Evolutionary conservation across 2,329 filamentous ascomycete species (phyloP).

Genomic region (Hypoxylon rubiginosum): DNA sequence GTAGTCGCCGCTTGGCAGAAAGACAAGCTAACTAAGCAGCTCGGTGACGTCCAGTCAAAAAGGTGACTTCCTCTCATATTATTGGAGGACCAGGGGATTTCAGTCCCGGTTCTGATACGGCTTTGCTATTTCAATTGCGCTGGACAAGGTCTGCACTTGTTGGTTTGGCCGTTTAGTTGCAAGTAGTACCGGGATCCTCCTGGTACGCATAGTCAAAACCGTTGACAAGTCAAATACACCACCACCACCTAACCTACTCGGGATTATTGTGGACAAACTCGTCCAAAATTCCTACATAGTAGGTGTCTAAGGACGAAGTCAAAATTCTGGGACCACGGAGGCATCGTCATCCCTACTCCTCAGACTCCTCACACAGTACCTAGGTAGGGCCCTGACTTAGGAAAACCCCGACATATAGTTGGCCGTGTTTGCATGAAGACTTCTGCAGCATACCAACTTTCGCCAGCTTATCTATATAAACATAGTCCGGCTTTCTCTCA

Average conservation of each 20-base stretch:
- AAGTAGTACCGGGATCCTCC: constrained; percentile 58
- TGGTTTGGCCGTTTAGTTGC: constrained; percentile 55
- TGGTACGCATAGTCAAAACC: constrained; percentile 52
- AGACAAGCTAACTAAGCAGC: constrained; percentile 30
- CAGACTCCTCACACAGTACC: constrained; percentile 41
- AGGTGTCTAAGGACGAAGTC: constrained; percentile 43
- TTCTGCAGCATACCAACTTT: constrained; percentile 41
- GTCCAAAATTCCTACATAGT: constrained; percentile 39
- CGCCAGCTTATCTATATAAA: constrained; percentile 39
- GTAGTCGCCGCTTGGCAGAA: constrained; percentile 19
- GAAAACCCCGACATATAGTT: constrained; percentile 44
- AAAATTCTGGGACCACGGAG: constrained; percentile 48
- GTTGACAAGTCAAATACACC: constrained; percentile 50
- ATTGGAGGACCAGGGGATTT: constrained; percentile 61
- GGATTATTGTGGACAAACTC: constrained; percentile 47
- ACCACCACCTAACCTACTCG: constrained; percentile 46
- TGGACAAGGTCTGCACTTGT: constrained; percentile 59
- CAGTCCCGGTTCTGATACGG: constrained; percentile 55
- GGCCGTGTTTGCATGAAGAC: constrained; percentile 47
- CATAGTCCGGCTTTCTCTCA: constrained; percentile 42
- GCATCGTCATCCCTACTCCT: constrained; percentile 49
- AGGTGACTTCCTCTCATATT: constrained; percentile 57
- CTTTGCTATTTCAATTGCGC: constrained; percentile 55
- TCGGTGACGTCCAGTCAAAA: constrained; percentile 38
- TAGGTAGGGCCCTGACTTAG: constrained; percentile 45